Evolutionary conservation across 495 filamentous ascomycete genomes (phyloP), one percentile per base, ranked within the genome.

Genomic region (Cryomyces minteri): DNA sequence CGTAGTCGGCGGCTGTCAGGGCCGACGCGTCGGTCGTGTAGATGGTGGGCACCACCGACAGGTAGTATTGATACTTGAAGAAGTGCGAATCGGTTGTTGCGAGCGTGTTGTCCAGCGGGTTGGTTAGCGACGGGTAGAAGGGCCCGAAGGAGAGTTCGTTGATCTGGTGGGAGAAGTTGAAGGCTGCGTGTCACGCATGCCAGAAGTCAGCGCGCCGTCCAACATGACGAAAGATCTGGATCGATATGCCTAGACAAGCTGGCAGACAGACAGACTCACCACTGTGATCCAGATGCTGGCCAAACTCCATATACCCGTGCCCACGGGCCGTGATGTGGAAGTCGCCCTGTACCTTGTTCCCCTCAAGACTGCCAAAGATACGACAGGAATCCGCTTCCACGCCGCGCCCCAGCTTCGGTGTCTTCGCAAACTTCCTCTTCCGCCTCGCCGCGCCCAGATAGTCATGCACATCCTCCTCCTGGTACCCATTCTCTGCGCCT

Each of bases 121-220:
- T 99, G 51, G 77, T 71, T 41, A 99, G 80, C 14, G 79, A 83
- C 8, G 92, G 90, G 65, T 94, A 94, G 67, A 83, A 90, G 25
- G 88, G 83, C 0, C 90, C 90, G 64, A 92, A 99, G 53, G 88
- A 95, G 52, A 99, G 79, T 61, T 96, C 88, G 52, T 81, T 87
- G 65, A 96, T 78, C 64, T 93, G 80, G 68, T 99, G 90, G 29
- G 87, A 86, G 75, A 99, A 96, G 69, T 99, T 96, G 77, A 98
- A 98, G 25, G 72, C 83, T 88, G 45, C 3, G 12, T 30, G 28
- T 9, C 11, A 14, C 1, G 34, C 3, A 14, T 14, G 1, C 9
- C 9, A 38, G 9, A 41, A 10, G 40, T 41, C 40, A 41, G 40
- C 4, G 9, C 34, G 12, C 9, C 34, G 34, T 38, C 34, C 12